Evolutionary conservation across 805 yeast genomes (phyloP), one percentile per base, ranked within the genome.

Genomic region (Metschnikowia matae): DNA sequence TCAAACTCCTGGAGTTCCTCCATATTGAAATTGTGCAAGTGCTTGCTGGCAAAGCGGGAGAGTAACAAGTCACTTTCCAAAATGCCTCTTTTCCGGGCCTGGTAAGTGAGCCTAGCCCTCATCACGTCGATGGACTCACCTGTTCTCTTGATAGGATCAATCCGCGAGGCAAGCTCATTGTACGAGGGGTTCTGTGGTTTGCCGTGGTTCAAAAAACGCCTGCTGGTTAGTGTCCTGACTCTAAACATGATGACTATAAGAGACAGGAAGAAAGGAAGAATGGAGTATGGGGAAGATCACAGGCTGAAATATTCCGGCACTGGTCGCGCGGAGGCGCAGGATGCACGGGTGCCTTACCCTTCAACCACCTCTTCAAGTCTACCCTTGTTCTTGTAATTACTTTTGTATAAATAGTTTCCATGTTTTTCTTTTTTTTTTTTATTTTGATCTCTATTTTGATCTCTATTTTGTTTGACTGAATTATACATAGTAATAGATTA

Each of bases 51-150:
- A 68, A 91, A 94, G 52, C 90, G 78, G 17, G 94, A 83, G 51
- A 94, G 76, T 40, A 94, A 71, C 59, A 94, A 72, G 65, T 94
- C 99, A 5, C 96, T 85, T 65, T 94, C 99, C 51, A 94, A 77
- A 50, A 94, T 94, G 35, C 99, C 99, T 64, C 99, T 81, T 68
- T 94, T 94, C 56, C 99, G 79, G 32, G 92, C 83, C 67, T 94
- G 99, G 68, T 94, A 94, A 1, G 88, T 72, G 60, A 94, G 72
- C 54, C 99, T 79, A n/a, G 97, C 95, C 58, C 90, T 79, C 68
- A 88, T 89, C 42, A 78, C 78, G 32, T 86, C 89, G 1, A 82
- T 67, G 7, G 82, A 65, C 68, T 94, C 99, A 55, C 84, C 84
- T 3, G 73, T 70, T 57, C 99, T 80, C 53, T 83, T 81, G 46